Evolutionary conservation across 257 asterid genomes (phyloP).

Genomic region (Rhazya stricta): DNA sequence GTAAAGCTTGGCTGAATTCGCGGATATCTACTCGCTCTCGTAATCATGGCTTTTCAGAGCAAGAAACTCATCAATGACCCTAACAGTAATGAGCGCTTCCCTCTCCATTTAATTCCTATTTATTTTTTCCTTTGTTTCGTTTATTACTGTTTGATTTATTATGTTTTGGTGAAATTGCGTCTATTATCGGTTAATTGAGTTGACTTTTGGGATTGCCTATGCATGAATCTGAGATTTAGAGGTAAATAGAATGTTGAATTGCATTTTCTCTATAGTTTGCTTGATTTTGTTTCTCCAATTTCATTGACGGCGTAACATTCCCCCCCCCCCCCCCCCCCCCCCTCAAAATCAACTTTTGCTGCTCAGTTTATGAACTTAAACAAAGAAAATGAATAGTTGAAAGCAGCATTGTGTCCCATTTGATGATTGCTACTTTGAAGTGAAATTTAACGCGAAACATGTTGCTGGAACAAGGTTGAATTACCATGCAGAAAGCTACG

Average conservation of each 20-base stretch:
- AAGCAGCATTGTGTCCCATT: background rate
- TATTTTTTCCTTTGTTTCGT: slow-evolving; percentile 6
- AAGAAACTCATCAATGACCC: slow-evolving; percentile 96
- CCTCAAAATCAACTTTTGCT: background rate
- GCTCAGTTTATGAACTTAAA: background rate
- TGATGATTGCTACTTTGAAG: background rate
- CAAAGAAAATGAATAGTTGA: background rate
- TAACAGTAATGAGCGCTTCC: slow-evolving; percentile 60
- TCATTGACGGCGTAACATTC: background rate
- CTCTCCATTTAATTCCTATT: background rate
- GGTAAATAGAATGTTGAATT: background rate
- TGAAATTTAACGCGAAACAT: background rate
- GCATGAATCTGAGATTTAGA: background rate
- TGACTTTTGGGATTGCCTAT: background rate
- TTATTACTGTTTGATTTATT: background rate
- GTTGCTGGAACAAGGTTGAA: background rate
- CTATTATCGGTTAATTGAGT: background rate
- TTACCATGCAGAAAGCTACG: no score
- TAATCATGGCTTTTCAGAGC: slow-evolving; percentile 61
- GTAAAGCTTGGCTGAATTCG: background rate
- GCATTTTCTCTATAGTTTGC: background rate
- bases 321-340: no score
- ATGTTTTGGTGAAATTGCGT: background rate
- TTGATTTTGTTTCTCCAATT: background rate
- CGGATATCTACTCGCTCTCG: background rate